Evolutionary conservation across 768 basidiomycete genomes (phyloP), one percentile per base, ranked within the genome.

Genomic region (Fistulinella prunicolor): DNA sequence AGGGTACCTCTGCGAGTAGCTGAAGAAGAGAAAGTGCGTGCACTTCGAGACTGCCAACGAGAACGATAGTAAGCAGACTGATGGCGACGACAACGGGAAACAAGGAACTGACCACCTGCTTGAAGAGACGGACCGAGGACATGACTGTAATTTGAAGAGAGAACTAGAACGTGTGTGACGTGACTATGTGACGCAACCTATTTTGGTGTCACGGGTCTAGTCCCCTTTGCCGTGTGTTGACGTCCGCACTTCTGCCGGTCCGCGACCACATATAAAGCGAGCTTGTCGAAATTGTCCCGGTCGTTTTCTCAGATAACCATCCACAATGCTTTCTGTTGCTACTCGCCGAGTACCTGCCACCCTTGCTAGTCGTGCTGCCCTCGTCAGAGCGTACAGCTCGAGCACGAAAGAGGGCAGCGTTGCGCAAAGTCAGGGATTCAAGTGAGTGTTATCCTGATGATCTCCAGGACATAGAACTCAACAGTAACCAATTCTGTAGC

Each of bases 391-490:
- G 35, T 71, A 72, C 58, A 62, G 67, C 10, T 71, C 72, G n/a
- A 72, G 75, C 44, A 26, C 50, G 28, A 72, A 47, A 34, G 82
- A 84, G 36, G 83, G 81, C 34, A 76, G 75, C 35, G 80, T 83
- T 41, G 85, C 85, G 28, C 69, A 80, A 54, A 81, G 79, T 47
- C 77, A 66, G 63, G 80, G 74, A 43, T 87, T 88, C 70, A 75
- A 73, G 86, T 85, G 57, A 46, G 76, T 51, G 17, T 38, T 7
- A 21, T 20, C 38, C 16, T 21, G 14, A 14, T 12, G 17, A 14
- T 37, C 21, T 29, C n/a, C 3, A 16, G 21, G 5, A 5, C 14
- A 34, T n/a, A 5, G 5, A 9, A 4, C 14, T 30, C 9, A 28
- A 28, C 14, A 20, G 23, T 46, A 20, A 62, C 24, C 41, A 13